Evolutionary conservation across 73 alveolate species (phyloP).

Genomic region (Paramecium tetraurelia): DNA sequence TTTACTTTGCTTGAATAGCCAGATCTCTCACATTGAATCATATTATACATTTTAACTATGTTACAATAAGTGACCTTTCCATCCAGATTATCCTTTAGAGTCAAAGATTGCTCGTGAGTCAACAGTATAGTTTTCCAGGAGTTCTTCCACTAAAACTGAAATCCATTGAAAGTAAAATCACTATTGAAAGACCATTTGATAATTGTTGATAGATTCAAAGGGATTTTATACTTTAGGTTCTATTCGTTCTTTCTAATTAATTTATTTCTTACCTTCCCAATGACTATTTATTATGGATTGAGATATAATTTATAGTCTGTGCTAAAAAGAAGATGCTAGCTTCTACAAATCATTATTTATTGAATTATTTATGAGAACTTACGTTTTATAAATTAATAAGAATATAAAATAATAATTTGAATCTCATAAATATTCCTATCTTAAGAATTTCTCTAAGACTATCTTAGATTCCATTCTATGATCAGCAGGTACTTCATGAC

Average conservation of each 20-base stretch:
- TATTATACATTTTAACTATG: neutral
- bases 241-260: neutral
- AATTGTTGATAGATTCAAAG: neutral
- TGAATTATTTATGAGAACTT: neutral
- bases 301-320: neutral
- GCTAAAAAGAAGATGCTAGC: neutral
- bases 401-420: neutral
- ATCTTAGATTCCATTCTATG: conserved; percentile 59
- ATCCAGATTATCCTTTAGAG: neutral
- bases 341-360: neutral
- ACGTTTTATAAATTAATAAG: neutral
- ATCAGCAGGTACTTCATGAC: neutral
- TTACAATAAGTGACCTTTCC: neutral
- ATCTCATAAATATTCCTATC: neutral
- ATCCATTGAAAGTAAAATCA: neutral
- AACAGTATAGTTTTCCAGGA: neutral
- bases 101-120: neutral
- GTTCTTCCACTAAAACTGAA: neutral
- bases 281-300: neutral
- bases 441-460: conserved; percentile 46
- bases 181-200: neutral
- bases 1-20: neutral
- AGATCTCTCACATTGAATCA: neutral
- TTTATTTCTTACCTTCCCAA: neutral
- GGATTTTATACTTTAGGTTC: neutral